Evolutionary conservation across 1,284 basidiomycete genomes (phyloP).

Genomic region (Moesziomyces aphidis): DNA sequence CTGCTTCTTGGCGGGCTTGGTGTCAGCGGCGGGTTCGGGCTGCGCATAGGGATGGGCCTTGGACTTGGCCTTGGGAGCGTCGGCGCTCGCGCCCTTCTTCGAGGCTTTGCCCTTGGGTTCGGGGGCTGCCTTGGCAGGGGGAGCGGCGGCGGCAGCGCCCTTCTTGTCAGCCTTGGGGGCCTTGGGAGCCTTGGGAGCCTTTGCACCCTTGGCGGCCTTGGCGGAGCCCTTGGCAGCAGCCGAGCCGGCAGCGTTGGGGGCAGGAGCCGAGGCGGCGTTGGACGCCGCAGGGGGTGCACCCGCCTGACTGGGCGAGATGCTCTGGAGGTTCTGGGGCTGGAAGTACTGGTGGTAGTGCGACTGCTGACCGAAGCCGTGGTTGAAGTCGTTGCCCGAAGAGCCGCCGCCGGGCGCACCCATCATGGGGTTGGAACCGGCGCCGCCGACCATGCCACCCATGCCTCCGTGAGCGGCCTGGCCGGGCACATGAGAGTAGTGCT

Average conservation of each 20-base stretch:
- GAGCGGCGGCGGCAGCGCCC: conserved; percentile 27
- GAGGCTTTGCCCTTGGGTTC: conserved; percentile 38
- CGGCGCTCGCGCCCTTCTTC: conserved; percentile 49
- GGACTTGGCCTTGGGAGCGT: conserved; percentile 40
- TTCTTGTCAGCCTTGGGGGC: conserved; percentile 37
- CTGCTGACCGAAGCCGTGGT: conserved; percentile 49
- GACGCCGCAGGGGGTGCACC: conserved; percentile 38
- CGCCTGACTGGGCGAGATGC: conserved; percentile 48
- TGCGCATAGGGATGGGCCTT: conserved; percentile 48
- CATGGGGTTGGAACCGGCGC: conserved; percentile 51
- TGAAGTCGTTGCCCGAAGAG: conserved; percentile 36
- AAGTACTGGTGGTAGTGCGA: conserved; percentile 54
- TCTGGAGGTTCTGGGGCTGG: conserved; percentile 47
- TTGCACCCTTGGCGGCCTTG: conserved; percentile 37
- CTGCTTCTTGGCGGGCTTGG: conserved; percentile 51
- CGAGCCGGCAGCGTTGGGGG: conserved; percentile 19
- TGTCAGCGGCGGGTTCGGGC: conserved; percentile 31
- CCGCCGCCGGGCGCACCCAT: conserved; percentile 49
- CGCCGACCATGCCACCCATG: conserved; percentile 50
- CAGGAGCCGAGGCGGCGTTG: conserved; percentile 23
- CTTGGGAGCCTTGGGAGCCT: conserved; percentile 31
- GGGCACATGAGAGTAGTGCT: conserved; percentile 51
- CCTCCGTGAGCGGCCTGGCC: conserved; percentile 50
- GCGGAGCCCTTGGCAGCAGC: conserved; percentile 29
- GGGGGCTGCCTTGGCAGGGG: conserved; percentile 25